Conservation (phyloP, 805 yeast species). For the Zygosaccharomyces kombuchaensis region DNA sequence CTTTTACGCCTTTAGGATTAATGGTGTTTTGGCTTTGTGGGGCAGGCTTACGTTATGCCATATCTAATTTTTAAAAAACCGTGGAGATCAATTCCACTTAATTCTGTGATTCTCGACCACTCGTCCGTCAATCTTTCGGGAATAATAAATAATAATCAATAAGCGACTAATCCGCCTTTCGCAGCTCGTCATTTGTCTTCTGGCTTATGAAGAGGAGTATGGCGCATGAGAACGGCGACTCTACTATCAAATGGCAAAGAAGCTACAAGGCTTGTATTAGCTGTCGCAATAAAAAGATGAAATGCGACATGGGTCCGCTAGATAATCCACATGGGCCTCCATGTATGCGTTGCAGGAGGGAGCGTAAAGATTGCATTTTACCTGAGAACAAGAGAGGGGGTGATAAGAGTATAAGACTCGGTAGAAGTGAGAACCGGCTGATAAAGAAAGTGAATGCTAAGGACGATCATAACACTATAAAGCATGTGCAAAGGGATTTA, state of each 20-base stretch:
- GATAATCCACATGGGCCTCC: slow-evolving; percentile 74
- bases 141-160: no score
- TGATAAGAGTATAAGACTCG: not conserved
- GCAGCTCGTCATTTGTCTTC: no score
- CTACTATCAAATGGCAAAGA: slow-evolving; percentile 44
- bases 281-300: slow-evolving; percentile 79
- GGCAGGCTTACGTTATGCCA: not conserved
- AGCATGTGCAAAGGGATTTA: not conserved
- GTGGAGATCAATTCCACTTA: no score
- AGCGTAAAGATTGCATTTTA: slow-evolving; percentile 74
- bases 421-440: not conserved
- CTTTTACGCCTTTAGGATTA: no score
- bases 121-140: no score
- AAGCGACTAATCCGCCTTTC: no score
- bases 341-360: slow-evolving; percentile 80
- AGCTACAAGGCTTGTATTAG: slow-evolving; percentile 80
- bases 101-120: no score
- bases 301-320: slow-evolving; percentile 78
- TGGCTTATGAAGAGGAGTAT: not conserved
- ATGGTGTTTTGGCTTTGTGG: not conserved
- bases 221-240: slow-evolving; percentile 6
- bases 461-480: not conserved
- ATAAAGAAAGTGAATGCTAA: not conserved
- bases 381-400: slow-evolving; percentile 31
- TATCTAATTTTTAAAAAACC: no score